A percentile compares a stretch with the other conserved stretches of the same genome.
Conservation (phyloP, 164 flowering plant species). For the Paratinospora sagittata region DNA sequence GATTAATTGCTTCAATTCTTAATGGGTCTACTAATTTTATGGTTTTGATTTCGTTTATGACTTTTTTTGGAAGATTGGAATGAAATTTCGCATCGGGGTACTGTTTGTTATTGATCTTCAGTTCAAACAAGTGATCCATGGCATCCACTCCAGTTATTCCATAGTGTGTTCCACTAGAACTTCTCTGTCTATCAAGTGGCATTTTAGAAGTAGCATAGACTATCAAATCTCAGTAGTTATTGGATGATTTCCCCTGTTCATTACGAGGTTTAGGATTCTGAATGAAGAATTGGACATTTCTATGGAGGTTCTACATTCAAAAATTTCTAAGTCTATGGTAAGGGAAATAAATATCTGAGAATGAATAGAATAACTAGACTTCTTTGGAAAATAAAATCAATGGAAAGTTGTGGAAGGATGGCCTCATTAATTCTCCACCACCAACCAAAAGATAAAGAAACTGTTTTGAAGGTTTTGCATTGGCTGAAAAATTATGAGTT, state of each 20-base stretch:
- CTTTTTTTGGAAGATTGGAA: not conserved
- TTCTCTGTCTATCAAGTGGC: not conserved
- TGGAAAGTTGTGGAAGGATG: not conserved
- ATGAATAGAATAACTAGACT: not conserved
- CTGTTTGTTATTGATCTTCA: not conserved
- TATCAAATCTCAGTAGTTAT: not conserved
- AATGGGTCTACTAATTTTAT: not conserved
- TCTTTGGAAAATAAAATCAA: not conserved
- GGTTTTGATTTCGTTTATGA: not conserved
- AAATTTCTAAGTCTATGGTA: not conserved
- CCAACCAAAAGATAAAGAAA: not conserved
- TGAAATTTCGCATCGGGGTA: not conserved
- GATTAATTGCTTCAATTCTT: not conserved
- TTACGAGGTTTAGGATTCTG: too few relatives aligned
- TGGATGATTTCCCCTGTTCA: not conserved
- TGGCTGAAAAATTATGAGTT: not conserved
- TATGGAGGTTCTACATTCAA: not conserved
- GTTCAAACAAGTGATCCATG: not conserved
- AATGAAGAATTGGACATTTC: not conserved
- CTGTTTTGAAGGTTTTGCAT: not conserved
- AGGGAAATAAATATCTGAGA: not conserved
- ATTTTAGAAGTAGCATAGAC: not conserved
- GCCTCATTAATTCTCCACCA: not conserved
- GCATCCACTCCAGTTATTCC: not conserved
- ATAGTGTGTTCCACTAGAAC: not conserved